Base-by-base conservation (phyloP, 2,329 filamentous ascomycete genomes). In the Fusarium clavum region DNA sequence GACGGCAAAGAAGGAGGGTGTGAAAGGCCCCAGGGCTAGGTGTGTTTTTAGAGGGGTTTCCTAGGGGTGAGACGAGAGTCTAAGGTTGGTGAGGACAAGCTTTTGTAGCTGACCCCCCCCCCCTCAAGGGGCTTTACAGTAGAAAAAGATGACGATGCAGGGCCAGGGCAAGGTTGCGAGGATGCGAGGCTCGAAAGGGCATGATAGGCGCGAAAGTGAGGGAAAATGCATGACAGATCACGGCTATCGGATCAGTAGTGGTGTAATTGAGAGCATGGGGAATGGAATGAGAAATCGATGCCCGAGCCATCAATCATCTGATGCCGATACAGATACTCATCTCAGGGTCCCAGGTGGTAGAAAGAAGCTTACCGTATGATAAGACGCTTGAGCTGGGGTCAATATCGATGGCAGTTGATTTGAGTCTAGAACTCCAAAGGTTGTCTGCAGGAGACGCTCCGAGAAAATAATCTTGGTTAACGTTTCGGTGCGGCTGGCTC, bases 51-150 rank as follows among this genome's bases (percentile, higher is more conserved):
- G 55, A 22, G 9, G 24, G 10, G 10, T 38, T 38, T 38, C 18
- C 18, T 43, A 54, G 66, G 67, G 67, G 51, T 61, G 69, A 61
- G 71, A 55, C 44, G 45, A 59, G 44, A 40, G 46, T 48, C 59
- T 43, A 67, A 71, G 66, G 72, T 65, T 75, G 73, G 71, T 74
- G 69, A 76, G 74, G 75, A 77, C 75, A 77, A 77, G 75, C 74
- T 77, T 77, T 77, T 75, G 63, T 68, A 69, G 70, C 65, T 59
- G 71, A 57, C 24, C 45, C 25, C 44, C 25, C 63, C 72, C 74
- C 74, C 56, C 47, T 43, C 67, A 70, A 73, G 70, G 71, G 64
- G 65, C 49, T 46, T 65, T 59, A 38, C 34, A 38, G 34, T 38
- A 56, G 52, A 52, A 54, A 57, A 67, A 69, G 70, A 75, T 73